These are phyloP conservation scores for Eucalyptus fibrosa DNA, from an alignment of 345 rosid genomes.

Conservation along the genomic window DNA sequence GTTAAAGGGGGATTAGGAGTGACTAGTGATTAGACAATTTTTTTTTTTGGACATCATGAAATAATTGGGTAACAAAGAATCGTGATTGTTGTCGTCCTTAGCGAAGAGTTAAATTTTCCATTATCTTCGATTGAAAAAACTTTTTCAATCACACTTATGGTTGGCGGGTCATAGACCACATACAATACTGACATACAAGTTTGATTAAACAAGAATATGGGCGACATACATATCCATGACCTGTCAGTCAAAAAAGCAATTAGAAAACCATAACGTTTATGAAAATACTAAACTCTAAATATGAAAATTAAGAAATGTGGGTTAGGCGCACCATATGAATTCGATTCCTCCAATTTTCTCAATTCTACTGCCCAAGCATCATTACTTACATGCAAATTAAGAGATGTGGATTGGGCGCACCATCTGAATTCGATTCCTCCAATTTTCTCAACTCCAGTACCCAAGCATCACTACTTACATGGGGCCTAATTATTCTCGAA, in stretches of 20 bases:
- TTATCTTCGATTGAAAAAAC: not conserved
- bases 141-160: not conserved
- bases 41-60: not conserved
- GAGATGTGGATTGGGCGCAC: not conserved
- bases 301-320: not conserved
- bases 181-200: not conserved
- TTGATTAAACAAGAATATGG: not conserved
- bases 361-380: not conserved
- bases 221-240: not conserved
- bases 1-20: not conserved
- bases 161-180: not conserved
- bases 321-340: not conserved
- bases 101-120: not conserved
- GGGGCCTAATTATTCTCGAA: not conserved
- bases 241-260: accelerated
- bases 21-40: not conserved
- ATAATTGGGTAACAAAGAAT: not conserved
- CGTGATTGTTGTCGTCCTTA: accelerated
- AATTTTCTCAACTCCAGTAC: not conserved
- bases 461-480: not conserved
- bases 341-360: not conserved
- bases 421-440: not conserved
- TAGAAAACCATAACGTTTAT: not conserved
- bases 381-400: not conserved
- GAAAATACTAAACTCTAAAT: not conserved